Evolutionary conservation across 805 yeast species (phyloP), one percentile per base, ranked within the genome.

Genomic region (Cyberlindnera maclurae): DNA sequence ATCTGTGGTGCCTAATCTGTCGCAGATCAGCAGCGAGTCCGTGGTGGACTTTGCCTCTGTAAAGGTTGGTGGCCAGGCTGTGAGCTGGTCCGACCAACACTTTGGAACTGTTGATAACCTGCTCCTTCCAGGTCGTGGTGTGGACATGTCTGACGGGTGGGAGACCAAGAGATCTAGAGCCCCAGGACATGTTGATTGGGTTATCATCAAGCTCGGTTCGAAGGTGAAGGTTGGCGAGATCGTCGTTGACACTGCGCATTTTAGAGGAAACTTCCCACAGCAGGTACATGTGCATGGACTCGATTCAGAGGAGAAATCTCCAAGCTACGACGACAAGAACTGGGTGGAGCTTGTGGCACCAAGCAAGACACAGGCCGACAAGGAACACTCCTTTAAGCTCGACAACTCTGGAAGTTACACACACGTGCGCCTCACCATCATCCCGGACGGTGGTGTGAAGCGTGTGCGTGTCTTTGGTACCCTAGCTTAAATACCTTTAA

Each of bases 91-190:
- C 2, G 96, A 93, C 64, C 95, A 90, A 65, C 97, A 89, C 64
- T 90, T 90, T 56, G 95, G 96, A 29, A 74, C 90, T 33, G 95
- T 89, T 29, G 94, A 85, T 59, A 90, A 90, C 64, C 67, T 90
- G 45, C 65, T 90, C 41, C 67, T 90, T 39, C 97, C 97, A 2
- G 97, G 97, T 12, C 77, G 97, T 44, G 98, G 98, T 37, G 75
- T 72, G 52, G 96, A 90, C 61, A 90, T 90, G 97, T 77, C 93
- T 36, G 97, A 93, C 57, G 98, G 98, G 12, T 90, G 98, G 98
- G 98, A 90, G 60, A 90, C 98, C 17, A 77, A 75, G 52, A 77
- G 98, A 59, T 87, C 96, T 2, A 74, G 97, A 58, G 68, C 65
- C 11, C 75, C 79, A 4, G 88, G 85, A 32, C 97, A 90, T 59